Percentiles rank a stretch among this genome's conserved stretches.
Conservation (phyloP, 1,139 yeast genomes). For the Blastobotrys proliferans region DNA sequence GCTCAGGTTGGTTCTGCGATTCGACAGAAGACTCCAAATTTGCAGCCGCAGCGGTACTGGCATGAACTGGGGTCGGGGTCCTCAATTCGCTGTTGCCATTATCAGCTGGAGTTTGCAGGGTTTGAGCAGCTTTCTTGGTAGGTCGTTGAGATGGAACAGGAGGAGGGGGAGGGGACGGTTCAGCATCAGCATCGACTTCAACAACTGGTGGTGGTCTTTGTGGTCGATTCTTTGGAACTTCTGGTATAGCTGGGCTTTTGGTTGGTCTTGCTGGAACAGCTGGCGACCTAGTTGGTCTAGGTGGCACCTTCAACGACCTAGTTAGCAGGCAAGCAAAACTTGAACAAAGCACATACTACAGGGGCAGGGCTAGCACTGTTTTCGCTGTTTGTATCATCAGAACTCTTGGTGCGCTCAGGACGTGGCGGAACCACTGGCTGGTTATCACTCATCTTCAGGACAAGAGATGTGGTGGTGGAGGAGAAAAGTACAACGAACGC, state of each 20-base stretch:
- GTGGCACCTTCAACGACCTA: neutral
- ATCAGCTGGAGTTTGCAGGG: too few relatives aligned
- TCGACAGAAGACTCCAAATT: too few relatives aligned
- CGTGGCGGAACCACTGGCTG: conserved; percentile 6
- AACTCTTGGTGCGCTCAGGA: neutral
- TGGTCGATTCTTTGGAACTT: neutral
- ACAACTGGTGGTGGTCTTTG: neutral
- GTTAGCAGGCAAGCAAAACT: neutral
- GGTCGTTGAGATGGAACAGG: neutral
- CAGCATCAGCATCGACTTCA: neutral
- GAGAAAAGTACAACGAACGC: too few relatives aligned
- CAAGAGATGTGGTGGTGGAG: too few relatives aligned
- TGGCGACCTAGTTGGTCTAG: neutral
- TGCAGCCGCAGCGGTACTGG: too few relatives aligned
- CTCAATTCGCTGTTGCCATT: too few relatives aligned
- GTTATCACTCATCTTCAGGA: neutral
- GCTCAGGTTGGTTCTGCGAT: too few relatives aligned
- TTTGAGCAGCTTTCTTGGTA: too few relatives aligned
- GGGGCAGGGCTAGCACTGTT: neutral
- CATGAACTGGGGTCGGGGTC: too few relatives aligned
- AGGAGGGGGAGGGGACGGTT: neutral
- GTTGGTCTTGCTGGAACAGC: conserved; percentile 1
- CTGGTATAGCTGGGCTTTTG: neutral
- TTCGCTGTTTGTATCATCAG: neutral
- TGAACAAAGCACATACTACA: neutral